These are phyloP conservation scores for Coffea humblotiana DNA, from an alignment of 305 asterid species.

Conservation along the genomic window DNA sequence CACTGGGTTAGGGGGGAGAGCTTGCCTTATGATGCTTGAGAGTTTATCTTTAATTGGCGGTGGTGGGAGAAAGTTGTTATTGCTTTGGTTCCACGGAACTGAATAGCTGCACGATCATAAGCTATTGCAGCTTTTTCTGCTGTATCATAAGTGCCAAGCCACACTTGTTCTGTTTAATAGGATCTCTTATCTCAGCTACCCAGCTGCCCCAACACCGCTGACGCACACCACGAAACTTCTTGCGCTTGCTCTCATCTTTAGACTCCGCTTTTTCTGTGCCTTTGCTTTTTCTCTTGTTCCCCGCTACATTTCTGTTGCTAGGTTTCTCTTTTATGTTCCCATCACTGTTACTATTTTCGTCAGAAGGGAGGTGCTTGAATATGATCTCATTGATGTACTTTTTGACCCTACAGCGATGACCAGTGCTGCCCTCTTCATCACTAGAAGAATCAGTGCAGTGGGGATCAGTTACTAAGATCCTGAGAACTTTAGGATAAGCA, in stretches of 20 bases:
- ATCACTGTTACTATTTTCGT: background rate
- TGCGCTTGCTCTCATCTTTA: background rate
- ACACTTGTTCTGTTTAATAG: conserved; percentile 56
- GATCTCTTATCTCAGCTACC: conserved; percentile 89
- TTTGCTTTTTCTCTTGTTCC: background rate
- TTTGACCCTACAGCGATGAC: conserved; percentile 26
- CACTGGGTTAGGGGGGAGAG: background rate
- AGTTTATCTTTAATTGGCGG: background rate
- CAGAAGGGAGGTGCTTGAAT: conserved; percentile 15
- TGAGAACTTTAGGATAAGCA: conserved; percentile 25
- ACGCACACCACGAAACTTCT: conserved; percentile 74
- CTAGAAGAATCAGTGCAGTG: conserved; percentile 68
- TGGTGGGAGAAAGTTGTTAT: conserved; percentile 6
- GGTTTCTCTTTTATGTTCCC: background rate
- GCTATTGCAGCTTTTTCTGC: conserved; percentile 87
- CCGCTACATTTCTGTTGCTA: background rate
- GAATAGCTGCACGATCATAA: conserved; percentile 78
- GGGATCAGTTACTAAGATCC: conserved; percentile 49
- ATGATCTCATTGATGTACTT: conserved; percentile 40
- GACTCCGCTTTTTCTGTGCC: background rate
- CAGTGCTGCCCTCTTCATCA: conserved; percentile 34
- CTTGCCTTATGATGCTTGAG: background rate
- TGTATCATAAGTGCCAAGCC: conserved; percentile 76
- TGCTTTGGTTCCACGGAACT: conserved; percentile 68
- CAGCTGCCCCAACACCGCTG: conserved; percentile 78